Conservation (phyloP, 768 basidiomycete genomes). For the Lepiota brunneoincarnata region DNA sequence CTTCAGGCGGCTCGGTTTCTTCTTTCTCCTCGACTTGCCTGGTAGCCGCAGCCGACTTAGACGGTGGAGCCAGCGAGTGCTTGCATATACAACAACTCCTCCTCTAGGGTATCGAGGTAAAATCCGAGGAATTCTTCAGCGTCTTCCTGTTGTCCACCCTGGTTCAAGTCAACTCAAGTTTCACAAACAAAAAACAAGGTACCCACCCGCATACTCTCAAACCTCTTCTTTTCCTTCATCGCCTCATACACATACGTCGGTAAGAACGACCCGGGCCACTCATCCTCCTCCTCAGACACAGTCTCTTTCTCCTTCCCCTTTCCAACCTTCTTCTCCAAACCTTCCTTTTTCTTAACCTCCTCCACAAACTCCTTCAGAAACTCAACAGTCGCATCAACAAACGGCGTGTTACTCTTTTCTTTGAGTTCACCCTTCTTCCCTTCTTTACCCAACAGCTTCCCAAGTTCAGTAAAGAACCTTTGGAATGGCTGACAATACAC, state of each 20-base stretch:
- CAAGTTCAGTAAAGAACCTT: conserved; percentile 71
- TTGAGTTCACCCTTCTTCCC: conserved; percentile 20
- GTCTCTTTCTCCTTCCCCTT: conserved; percentile 25
- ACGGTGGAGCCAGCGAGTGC: conserved; percentile 43
- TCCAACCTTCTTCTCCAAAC: conserved; percentile 17
- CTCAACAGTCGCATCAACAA: conserved; percentile 65
- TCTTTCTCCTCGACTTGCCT: conserved; percentile 41
- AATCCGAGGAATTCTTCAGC: conserved; percentile 99
- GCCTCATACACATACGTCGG: conserved; percentile 89
- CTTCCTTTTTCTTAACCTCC: conserved; percentile 23
- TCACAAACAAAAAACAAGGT: conserved; percentile 5
- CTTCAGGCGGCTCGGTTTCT: conserved; percentile 39
- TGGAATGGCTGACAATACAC: conserved; percentile 89
- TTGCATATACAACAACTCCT: conserved; percentile 79
- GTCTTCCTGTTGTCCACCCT: conserved; percentile 95
- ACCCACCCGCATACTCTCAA: conserved; percentile 88
- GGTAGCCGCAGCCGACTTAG: conserved; percentile 24
- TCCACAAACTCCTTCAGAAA: conserved; percentile 78
- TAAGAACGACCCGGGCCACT: conserved; percentile 69
- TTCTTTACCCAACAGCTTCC: conserved; percentile 38
- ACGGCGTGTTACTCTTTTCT: conserved; percentile 38
- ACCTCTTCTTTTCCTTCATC: conserved; percentile 89
- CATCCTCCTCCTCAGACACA: conserved; percentile 39
- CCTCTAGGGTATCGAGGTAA: conserved; percentile 91
- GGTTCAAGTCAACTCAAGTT: not conserved